Base-by-base conservation (phyloP, 768 basidiomycete genomes). In the Tylopilus rubrobrunneus region DNA sequence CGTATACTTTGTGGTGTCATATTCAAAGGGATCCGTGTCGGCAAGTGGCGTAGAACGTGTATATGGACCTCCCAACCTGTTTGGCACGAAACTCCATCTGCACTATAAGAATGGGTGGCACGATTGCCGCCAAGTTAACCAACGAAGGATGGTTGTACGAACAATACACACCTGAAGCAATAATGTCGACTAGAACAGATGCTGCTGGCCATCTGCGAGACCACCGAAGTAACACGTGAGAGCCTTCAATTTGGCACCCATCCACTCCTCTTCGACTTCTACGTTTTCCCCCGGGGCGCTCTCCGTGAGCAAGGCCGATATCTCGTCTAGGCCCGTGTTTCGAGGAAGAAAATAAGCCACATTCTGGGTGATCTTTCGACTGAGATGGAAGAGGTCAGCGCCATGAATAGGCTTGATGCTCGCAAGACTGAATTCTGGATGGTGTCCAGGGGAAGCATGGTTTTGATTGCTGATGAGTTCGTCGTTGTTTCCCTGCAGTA, bases 211-310 rank as follows among this genome's bases (percentile, higher is more conserved):
- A 23, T 70, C 67, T 9, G 73, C 88, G 41, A 98, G 72, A 12
- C 92, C 92, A 7, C 96, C 96, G 70, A 87, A 97, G 68, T 97
- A 96, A 67, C 91, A 94, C 1, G 92, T 97, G 49, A 98, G 71
- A 0, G 95, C 96, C 66, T 98, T 98, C 42, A 98, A 71, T 74
- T 96, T 96, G 10, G 76, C 77, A 3, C 92, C 87, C 86, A 92
- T 96, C 94, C 93, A 98, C 67, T 92, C 92, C 70, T 98, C 96
- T 66, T 98, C 94, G 7, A 98, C 80, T 70, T 98, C 96, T 10
- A 96, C 79, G 69, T 70, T 76, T 69, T 93, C 91, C 37, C 46
- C 48, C 19, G 40, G 19, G 8, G 27, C 39, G 1, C 19, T 11
- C 33, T 29, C 42, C 19, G 67, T 63, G 25, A 81, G 66, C 41